A percentile compares a stretch with the other conserved stretches of the same genome.
phyloP scores from a whole-genome alignment of 2,329 filamentous ascomycete genomes.

The Penicillium sp. region DNA sequence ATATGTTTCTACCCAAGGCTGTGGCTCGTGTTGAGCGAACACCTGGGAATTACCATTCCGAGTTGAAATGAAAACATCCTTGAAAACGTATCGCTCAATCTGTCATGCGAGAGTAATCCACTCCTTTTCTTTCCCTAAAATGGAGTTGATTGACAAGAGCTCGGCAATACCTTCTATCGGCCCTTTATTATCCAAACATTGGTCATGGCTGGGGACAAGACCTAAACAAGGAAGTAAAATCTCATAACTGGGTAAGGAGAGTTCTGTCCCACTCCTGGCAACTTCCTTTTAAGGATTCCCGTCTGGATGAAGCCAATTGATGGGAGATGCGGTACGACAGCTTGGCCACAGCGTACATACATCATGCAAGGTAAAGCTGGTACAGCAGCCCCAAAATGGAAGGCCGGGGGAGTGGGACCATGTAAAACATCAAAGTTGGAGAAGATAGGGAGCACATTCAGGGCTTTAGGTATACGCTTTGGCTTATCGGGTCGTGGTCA shows the following conservation, averaged over 20 bases:
- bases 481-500: conserved; percentile 8
- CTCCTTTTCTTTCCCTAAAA: not conserved
- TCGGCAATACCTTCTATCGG: not conserved
- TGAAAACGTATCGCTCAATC: too few species aligned
- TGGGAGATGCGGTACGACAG: not conserved
- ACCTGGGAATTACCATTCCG: not conserved
- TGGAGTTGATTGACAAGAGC: not conserved
- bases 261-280: not conserved
- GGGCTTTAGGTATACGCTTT: not conserved
- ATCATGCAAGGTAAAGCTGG: not conserved
- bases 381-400: conserved; percentile 18
- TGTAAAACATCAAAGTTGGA: conserved; percentile 10
- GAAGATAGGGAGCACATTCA: not conserved
- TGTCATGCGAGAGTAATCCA: not conserved
- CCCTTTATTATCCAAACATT: not conserved
- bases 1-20: too few species aligned
- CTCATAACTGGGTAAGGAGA: not conserved
- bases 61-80: not conserved
- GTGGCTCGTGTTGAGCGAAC: too few species aligned
- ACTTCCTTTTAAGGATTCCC: conserved; percentile 2
- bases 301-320: not conserved
- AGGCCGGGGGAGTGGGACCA: conserved; percentile 14
- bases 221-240: not conserved
- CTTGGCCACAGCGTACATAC: not conserved
- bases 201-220: not conserved